Evolutionary conservation across 2,329 filamentous ascomycete genomes (phyloP).

Genomic region (Myriosclerotinia duriaeana): DNA sequence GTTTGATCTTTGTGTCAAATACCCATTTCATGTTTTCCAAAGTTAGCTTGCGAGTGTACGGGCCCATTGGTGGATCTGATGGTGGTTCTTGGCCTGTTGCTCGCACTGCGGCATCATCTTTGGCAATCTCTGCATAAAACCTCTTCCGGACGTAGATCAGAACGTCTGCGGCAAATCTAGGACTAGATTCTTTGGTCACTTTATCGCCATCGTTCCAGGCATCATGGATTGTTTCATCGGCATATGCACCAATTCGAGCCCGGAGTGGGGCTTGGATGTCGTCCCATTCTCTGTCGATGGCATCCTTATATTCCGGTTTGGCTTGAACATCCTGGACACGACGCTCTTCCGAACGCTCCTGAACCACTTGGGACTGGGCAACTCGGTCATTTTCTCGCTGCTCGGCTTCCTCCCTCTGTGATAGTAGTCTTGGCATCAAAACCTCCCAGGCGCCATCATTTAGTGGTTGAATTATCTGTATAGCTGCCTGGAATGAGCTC

Average conservation of each 20-base stretch:
- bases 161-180: slow-evolving; percentile 70
- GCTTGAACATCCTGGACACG: slow-evolving; percentile 40
- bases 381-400: slow-evolving; percentile 49
- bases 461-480: slow-evolving; percentile 66
- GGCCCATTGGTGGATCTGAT: slow-evolving; percentile 52
- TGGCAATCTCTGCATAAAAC: slow-evolving; percentile 62
- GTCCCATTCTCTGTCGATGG: slow-evolving; percentile 68
- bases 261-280: slow-evolving; percentile 67
- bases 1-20: slow-evolving; percentile 74
- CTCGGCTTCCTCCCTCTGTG: slow-evolving; percentile 66
- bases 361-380: slow-evolving; percentile 40
- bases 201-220: slow-evolving; percentile 64
- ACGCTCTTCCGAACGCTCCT: slow-evolving; percentile 43
- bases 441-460: slow-evolving; percentile 69
- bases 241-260: slow-evolving; percentile 62
- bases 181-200: slow-evolving; percentile 61
- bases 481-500: slow-evolving; percentile 70
- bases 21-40: slow-evolving; percentile 87
- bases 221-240: slow-evolving; percentile 67
- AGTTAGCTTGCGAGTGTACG: slow-evolving; percentile 62
- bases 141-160: slow-evolving; percentile 64
- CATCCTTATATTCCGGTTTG: slow-evolving; percentile 54
- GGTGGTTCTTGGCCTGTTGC: slow-evolving; percentile 48
- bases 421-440: slow-evolving; percentile 64
- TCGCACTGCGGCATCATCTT: slow-evolving; percentile 51